Evolutionary conservation across 768 basidiomycete genomes (phyloP), one percentile per base, ranked within the genome.

Genomic region (Termitomyces sp.): DNA sequence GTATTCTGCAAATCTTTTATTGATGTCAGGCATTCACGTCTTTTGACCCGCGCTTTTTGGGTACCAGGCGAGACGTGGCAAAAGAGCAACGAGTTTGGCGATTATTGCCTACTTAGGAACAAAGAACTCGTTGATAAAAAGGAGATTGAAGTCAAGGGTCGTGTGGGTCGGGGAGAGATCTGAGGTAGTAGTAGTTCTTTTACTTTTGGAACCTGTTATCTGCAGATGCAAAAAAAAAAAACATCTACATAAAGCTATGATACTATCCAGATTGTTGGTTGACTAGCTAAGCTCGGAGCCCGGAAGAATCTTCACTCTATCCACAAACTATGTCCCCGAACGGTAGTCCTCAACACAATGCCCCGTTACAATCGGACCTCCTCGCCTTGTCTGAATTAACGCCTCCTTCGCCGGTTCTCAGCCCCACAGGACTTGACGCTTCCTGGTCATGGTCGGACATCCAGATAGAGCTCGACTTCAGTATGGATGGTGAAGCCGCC

Each of bases 31-130:
- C 81, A 89, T 66, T 95, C 95, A 1, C 75, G 82, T 34, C 68
- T 84, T 53, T 72, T 92, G 60, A 87, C 90, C 41, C 79, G 96
- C 51, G 80, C 84, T 27, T 76, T 98, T 57, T 96, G 90, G 87
- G 67, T 90, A 40, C 96, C 95, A 7, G 83, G 86, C 12, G 69
- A 77, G 45, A 72, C 71, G 58, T 92, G 92, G 87, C 82, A 87
- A 61, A 72, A 70, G 25, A 71, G 72, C 61, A 92, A 96, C 67
- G 79, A 80, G 57, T 97, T 82, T 70, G 96, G 96, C 1, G 92
- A 98, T 65, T 97, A 93, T 68, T 97, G 95, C 69, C 68, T 99
- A 60, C 76, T 99, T 59, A 84, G 79, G 69, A 87, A 92, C 62
- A 81, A 69, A 63, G 73, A 67, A 16, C 68, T 64, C 31, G 71